phyloP scores from a whole-genome alignment of 2,329 filamentous ascomycete species.

The Sporothrix humicola region DNA sequence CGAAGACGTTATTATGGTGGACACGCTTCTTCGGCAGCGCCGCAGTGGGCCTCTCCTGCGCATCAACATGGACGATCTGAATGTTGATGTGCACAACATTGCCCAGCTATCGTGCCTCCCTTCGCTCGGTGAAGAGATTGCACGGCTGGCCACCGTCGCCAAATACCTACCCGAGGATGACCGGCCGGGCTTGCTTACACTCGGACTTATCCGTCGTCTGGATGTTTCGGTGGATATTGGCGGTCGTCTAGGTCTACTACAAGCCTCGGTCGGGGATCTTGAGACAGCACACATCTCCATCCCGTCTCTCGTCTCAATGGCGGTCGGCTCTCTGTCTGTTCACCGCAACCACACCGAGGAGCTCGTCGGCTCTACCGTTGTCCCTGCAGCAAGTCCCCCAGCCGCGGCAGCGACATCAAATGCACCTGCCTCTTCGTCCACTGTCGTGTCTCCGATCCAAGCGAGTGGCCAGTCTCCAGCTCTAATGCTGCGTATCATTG shows the following conservation, averaged over 20 bases:
- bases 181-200: slow-evolving; percentile 80
- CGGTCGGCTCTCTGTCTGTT: slow-evolving; percentile 67
- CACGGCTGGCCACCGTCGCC: slow-evolving; percentile 81
- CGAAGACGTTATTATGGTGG: slow-evolving; percentile 92
- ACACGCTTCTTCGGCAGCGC: slow-evolving; percentile 84
- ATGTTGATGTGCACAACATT: slow-evolving; percentile 66
- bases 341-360: slow-evolving; percentile 71
- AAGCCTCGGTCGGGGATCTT: slow-evolving; percentile 63
- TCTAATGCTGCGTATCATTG: slow-evolving; percentile 87
- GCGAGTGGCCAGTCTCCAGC: slow-evolving; percentile 52
- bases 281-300: slow-evolving; percentile 83
- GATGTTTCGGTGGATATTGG: slow-evolving; percentile 68
- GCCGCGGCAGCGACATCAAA: slow-evolving; percentile 37
- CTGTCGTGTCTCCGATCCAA: background rate
- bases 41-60: slow-evolving; percentile 84
- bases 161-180: slow-evolving; percentile 98
- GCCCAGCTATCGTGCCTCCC: slow-evolving; percentile 71
- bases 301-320: slow-evolving; percentile 81
- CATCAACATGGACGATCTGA: slow-evolving; percentile 68
- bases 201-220: slow-evolving; percentile 69
- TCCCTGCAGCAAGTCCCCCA: slow-evolving; percentile 33
- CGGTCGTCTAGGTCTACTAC: slow-evolving; percentile 69
- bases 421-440: slow-evolving; percentile 34
- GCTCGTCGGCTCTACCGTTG: slow-evolving; percentile 64
- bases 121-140: slow-evolving; percentile 76